A percentile compares a stretch with the other conserved stretches of the same genome.
These are phyloP conservation scores for Cyclotella baltica DNA, from an alignment of 108 stramenopile species.

Conservation along the genomic window DNA sequence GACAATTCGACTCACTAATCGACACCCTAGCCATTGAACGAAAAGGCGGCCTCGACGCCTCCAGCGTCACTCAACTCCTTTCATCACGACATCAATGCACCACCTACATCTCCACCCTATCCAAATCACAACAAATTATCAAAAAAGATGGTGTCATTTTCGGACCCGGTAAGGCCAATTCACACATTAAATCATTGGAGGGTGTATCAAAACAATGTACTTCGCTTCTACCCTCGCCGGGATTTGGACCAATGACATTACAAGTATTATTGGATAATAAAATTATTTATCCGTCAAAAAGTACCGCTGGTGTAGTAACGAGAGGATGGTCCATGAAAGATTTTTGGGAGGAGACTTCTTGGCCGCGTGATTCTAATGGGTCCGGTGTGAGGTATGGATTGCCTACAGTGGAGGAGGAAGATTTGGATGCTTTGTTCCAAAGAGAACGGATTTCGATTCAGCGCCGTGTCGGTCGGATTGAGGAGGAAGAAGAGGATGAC, in stretches of 20 bases:
- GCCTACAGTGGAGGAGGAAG: slow-evolving; percentile 64
- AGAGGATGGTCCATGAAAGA: slow-evolving; percentile 76
- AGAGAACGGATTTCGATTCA: slow-evolving; percentile 33
- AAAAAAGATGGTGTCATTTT: slow-evolving; percentile 74
- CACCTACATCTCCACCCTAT: slow-evolving; percentile 74
- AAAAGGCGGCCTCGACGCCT: slow-evolving; percentile 32
- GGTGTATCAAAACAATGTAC: slow-evolving; percentile 24
- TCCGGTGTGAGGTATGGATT: slow-evolving; percentile 77
- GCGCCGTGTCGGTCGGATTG: slow-evolving; percentile 17
- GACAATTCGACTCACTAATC: slow-evolving; percentile 78
- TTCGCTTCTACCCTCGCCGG: slow-evolving; percentile 55
- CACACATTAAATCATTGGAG: slow-evolving; percentile 59
- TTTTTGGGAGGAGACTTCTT: slow-evolving; percentile 84
- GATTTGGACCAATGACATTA: slow-evolving; percentile 65
- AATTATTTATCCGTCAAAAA: slow-evolving; percentile 56
- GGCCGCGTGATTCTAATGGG: slow-evolving; percentile 83
- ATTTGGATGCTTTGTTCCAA: slow-evolving; percentile 56
- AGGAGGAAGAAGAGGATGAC: slow-evolving; percentile 42
- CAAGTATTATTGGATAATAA: slow-evolving; percentile 69
- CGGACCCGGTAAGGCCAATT: slow-evolving; percentile 78
- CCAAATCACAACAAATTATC: slow-evolving; percentile 70
- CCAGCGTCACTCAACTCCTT: slow-evolving; percentile 54
- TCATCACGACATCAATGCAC: slow-evolving; percentile 56
- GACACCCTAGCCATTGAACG: slow-evolving; percentile 79
- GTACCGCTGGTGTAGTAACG: slow-evolving; percentile 37